Base-by-base conservation (phyloP, 352 stramenopile genomes). In the Pythium vanterpoolii region DNA sequence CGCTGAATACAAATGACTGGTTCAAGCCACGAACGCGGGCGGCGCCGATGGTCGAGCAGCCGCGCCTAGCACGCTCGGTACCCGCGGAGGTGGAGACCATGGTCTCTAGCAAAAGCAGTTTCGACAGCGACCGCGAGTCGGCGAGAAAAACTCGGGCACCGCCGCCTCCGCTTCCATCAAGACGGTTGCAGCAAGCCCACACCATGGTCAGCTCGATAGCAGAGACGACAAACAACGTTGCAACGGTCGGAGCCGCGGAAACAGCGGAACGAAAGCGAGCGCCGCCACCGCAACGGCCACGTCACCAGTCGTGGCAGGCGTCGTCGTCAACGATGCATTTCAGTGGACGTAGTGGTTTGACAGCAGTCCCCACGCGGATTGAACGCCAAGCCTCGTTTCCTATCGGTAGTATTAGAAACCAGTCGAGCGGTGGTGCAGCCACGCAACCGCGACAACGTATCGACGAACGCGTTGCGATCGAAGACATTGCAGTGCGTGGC, bases 381-480 rank as follows among this genome's bases (percentile, higher is more conserved):
- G 33, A 38, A 38, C 33, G 33, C 33, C 10, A 9, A 38, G 33
- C 10, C 33, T 18, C 33, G 5, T 38, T 14, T 38, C 33, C 33
- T 38, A 38, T 38, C 33, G 11, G 10, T 38, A 38, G 10, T 14
- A 38, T 18, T 38, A 38, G n/a, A n/a, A n/a, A n/a, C n/a, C n/a
- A n/a, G n/a, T n/a, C n/a, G n/a, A n/a, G n/a, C n/a, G n/a, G n/a
- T n/a, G n/a, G 16, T 27, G 27, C 45, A 16, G 45, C 26, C 45
- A 27, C 45, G 9, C 45, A 39, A 10, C 46, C 56, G 1, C 34
- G 46, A 39, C 21, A 30, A 19, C 56, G 56, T 27, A 51, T 63
- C 39, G 56, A 63, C 38, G 56, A 63, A 44, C 56, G 38, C 9
- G 47, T 45, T 27, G 56, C 56, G 14, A 63, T 63, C 19, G 46